A percentile compares a stretch with the other conserved stretches of the same genome.
Conservation (phyloP, 164 flowering plant genomes). For the grape (Vitis vinifera) region ASM3070453v1 NC_081816.1:23203501-23204000, state of each 20-base stretch:
- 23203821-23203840: constrained; percentile 12
- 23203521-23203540: background rate
- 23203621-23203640: background rate
- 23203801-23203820: constrained; percentile 6
- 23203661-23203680: constrained; percentile 7
- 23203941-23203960: background rate
- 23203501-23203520: constrained; percentile 22
- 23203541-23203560: background rate
- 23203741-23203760: background rate
- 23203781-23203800: constrained; percentile 1
- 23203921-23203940: constrained; percentile 8
- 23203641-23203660: background rate
- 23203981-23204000: constrained; percentile 1
- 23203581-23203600: background rate
- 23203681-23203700: constrained; percentile 11
- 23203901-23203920: constrained; percentile 10
- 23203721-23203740: background rate
- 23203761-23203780: constrained; percentile 13
- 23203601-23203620: constrained; percentile 18
- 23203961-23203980: background rate
- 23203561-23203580: constrained; percentile 7
- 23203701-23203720: background rate
- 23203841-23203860: constrained; percentile 11
- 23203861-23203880: constrained; percentile 18
- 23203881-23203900: constrained; percentile 1